These are phyloP conservation scores for Diaporthe amygdali DNA, from an alignment of 2,329 filamentous ascomycete species.

Conservation along the genomic window DNA sequence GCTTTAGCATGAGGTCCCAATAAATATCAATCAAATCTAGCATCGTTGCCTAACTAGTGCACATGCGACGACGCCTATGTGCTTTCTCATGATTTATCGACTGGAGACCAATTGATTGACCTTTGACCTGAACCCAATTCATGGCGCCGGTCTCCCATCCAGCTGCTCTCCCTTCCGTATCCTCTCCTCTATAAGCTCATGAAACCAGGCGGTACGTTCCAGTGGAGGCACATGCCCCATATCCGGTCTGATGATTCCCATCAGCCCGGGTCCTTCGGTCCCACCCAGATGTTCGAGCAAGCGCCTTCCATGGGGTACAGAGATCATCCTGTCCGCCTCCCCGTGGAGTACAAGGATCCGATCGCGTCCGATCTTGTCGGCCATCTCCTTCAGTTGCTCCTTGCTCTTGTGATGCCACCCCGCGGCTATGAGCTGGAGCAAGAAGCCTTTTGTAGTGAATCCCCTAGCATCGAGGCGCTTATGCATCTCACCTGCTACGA, in stretches of 20 bases:
- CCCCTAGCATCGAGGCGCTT: constrained; percentile 68
- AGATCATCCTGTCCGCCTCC: constrained; percentile 78
- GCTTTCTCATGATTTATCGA: neutral
- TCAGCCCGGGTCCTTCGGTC: constrained; percentile 29
- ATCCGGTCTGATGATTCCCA: constrained; percentile 68
- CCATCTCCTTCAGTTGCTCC: constrained; percentile 69
- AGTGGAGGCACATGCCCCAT: constrained; percentile 78
- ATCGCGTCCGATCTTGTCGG: constrained; percentile 71
- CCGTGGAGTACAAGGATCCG: constrained; percentile 82
- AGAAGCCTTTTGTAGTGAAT: constrained; percentile 71
- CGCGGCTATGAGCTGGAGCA: constrained; percentile 79
- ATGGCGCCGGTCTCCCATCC: constrained; percentile 28
- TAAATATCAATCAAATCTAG: neutral
- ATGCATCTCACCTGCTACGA: constrained; percentile 77
- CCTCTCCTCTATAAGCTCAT: constrained; percentile 62
- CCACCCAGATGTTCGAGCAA: constrained; percentile 67
- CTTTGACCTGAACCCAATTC: neutral
- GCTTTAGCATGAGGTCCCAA: neutral
- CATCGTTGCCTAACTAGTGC: neutral
- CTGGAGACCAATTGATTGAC: neutral
- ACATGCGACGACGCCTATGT: neutral
- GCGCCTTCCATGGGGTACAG: constrained; percentile 70
- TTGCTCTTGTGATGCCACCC: constrained; percentile 79
- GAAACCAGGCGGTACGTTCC: constrained; percentile 74
- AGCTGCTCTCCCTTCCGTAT: constrained; percentile 59